Evolutionary conservation across 345 rosid species (phyloP).

Genomic region (Cardamine chenopodiifolia): DNA sequence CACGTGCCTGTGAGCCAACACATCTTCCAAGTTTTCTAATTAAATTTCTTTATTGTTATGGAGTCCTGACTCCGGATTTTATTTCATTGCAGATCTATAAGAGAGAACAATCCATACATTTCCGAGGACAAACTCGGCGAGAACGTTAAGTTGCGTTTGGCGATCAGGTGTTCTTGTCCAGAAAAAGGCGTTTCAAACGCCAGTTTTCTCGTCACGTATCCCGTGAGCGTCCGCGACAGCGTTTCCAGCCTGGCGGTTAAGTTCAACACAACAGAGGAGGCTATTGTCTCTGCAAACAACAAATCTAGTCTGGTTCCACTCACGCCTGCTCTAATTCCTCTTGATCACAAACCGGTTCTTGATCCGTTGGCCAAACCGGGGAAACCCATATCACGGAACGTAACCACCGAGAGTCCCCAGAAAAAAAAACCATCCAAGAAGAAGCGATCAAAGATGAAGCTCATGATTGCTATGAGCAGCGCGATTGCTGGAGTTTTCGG

Average conservation of each 20-base stretch:
- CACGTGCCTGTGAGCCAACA: constrained; percentile 47
- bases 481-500: constrained; percentile 55
- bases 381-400: constrained; percentile 37
- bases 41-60: background rate
- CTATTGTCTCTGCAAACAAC: constrained; percentile 66
- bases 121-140: constrained; percentile 52
- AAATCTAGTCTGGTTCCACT: constrained; percentile 48
- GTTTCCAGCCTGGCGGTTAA: constrained; percentile 54
- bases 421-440: constrained; percentile 37
- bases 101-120: constrained; percentile 55
- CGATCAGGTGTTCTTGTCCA: constrained; percentile 68
- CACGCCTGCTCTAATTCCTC: constrained; percentile 67
- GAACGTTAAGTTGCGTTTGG: constrained; percentile 50
- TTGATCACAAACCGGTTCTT: constrained; percentile 49
- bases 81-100: constrained; percentile 44
- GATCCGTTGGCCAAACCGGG: constrained; percentile 47
- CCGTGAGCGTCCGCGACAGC: constrained; percentile 59
- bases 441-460: constrained; percentile 54
- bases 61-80: background rate
- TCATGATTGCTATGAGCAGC: constrained; percentile 59
- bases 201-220: constrained; percentile 61
- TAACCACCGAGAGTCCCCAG: constrained; percentile 39
- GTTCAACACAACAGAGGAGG: constrained; percentile 66
- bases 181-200: constrained; percentile 43
- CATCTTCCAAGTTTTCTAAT: background rate